These are phyloP conservation scores for Raphanus hybrid DNA, from an alignment of 441 rosid genomes.

Conservation along the genomic window DNA sequence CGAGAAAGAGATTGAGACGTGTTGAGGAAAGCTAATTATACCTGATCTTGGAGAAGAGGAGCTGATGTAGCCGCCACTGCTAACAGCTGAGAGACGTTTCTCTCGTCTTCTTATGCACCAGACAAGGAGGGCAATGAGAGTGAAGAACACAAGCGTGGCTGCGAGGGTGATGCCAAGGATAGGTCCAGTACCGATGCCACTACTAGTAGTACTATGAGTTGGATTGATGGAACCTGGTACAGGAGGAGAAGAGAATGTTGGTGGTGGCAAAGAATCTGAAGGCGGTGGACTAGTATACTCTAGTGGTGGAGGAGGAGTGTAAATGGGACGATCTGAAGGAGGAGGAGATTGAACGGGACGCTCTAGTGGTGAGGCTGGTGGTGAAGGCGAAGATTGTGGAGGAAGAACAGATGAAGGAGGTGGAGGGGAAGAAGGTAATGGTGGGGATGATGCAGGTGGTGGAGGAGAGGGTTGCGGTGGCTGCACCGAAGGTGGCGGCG, in stretches of 20 bases:
- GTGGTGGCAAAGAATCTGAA: constrained; percentile 45
- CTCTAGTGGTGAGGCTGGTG: constrained; percentile 38
- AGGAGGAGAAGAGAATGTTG: constrained; percentile 47
- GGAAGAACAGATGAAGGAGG: constrained; percentile 34
- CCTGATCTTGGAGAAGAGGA: constrained; percentile 50
- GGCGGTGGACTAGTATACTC: constrained; percentile 46
- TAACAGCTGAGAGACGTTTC: constrained; percentile 48
- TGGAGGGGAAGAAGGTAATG: constrained; percentile 50
- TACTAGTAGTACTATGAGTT: constrained; percentile 19
- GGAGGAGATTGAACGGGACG: neutral
- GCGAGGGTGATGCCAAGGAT: constrained; percentile 54
- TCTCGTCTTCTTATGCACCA: constrained; percentile 62
- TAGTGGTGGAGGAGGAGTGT: constrained; percentile 50
- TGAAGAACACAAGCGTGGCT: constrained; percentile 53
- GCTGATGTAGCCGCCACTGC: constrained; percentile 49
- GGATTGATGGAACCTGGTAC: no score
- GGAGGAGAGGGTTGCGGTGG: constrained; percentile 41
- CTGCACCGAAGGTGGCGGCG: constrained; percentile 29
- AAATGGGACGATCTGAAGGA: constrained; percentile 37
- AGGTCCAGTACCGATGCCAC: constrained; percentile 57
- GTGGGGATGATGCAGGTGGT: constrained; percentile 8
- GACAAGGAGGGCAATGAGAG: constrained; percentile 55
- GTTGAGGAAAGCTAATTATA: constrained; percentile 30
- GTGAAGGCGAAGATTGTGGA: constrained; percentile 38
- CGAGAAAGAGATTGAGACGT: neutral